Evolutionary conservation across 306 rosid species (phyloP).

Genomic region (Mimosa bimucronata): DNA sequence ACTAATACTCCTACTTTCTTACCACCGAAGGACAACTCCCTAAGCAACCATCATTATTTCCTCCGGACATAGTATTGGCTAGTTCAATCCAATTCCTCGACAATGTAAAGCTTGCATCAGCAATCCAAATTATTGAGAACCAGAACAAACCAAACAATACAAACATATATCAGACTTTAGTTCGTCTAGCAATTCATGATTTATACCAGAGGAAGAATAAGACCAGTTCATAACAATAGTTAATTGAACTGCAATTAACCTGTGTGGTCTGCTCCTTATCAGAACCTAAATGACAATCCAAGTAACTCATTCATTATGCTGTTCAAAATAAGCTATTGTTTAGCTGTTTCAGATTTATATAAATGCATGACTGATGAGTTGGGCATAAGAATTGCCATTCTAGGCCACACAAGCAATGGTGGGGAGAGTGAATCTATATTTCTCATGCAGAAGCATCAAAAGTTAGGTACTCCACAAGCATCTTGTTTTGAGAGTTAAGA

Average conservation of each 20-base stretch:
- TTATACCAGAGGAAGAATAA: neutral
- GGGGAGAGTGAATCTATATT: neutral
- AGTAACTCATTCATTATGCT: conserved; percentile 4
- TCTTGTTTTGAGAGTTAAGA: conserved; percentile 3
- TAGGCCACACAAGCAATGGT: neutral
- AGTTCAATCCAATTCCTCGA: conserved; percentile 14
- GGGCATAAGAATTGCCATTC: neutral
- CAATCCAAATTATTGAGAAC: neutral
- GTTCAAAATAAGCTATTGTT: neutral
- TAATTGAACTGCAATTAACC: neutral
- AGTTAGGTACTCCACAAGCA: neutral
- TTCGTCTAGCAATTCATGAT: neutral
- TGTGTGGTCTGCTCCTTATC: neutral
- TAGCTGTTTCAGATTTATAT: neutral
- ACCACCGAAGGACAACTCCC: neutral
- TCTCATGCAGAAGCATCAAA: neutral
- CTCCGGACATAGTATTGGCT: neutral
- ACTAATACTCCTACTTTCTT: neutral
- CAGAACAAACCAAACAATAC: neutral
- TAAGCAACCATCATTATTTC: conserved; percentile 4
- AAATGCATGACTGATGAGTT: neutral
- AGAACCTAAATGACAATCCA: neutral
- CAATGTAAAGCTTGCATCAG: neutral
- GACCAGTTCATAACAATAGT: neutral
- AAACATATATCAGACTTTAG: neutral